These are phyloP conservation scores for Lepidium africanum DNA, from an alignment of 345 rosid genomes.

Conservation along the genomic window DNA sequence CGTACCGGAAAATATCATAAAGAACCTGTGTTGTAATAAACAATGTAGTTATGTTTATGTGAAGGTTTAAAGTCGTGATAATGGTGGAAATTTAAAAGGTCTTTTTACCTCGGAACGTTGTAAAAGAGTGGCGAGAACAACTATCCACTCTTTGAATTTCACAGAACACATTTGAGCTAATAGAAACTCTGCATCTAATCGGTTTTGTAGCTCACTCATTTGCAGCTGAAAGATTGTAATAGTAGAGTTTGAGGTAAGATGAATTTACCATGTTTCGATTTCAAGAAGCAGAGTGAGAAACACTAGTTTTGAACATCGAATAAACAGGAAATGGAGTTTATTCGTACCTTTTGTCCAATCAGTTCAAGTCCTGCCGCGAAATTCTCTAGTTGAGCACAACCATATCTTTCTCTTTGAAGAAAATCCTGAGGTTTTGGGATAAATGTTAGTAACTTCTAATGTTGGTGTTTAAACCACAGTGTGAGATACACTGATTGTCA, in stretches of 20 bases:
- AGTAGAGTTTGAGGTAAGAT: not conserved
- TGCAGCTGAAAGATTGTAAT: conserved; percentile 54
- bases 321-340: not conserved
- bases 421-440: conserved; percentile 55
- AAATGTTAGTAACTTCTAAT: not conserved
- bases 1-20: conserved; percentile 75
- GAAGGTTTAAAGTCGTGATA: not conserved
- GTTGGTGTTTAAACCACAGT: not conserved
- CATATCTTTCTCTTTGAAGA: conserved; percentile 87
- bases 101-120: conserved; percentile 72
- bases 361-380: conserved; percentile 89
- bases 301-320: not conserved
- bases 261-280: not conserved
- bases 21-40: conserved; percentile 50
- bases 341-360: conserved; percentile 67
- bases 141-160: conserved; percentile 98
- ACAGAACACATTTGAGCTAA: conserved; percentile 98
- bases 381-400: conserved; percentile 82
- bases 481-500: not conserved
- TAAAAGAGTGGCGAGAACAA: conserved; percentile 89
- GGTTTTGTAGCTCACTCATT: conserved; percentile 90
- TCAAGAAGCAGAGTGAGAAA: not conserved
- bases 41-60: not conserved
- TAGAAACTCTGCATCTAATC: conserved; percentile 91
- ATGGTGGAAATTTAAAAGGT: not conserved